phyloP scores from a whole-genome alignment of 768 basidiomycete genomes.

The Mycena pura region DNA sequence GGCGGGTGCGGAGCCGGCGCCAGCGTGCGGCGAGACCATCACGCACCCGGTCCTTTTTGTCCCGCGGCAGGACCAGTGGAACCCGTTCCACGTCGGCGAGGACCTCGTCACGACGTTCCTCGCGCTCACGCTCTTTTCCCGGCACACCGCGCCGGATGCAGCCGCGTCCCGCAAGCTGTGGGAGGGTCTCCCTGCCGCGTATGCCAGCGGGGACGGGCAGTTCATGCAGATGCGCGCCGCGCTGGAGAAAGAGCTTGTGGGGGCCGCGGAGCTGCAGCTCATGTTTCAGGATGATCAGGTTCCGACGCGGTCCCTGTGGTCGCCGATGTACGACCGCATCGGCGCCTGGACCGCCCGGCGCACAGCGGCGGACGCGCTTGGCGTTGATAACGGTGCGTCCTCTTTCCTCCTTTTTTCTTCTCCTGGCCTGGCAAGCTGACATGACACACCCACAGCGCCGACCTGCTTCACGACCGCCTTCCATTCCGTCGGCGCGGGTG shows the following conservation, averaged over 20 bases:
- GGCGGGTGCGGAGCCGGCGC: not conserved
- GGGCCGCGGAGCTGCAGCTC: slow-evolving; percentile 18
- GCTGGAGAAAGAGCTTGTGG: not conserved
- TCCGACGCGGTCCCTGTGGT: slow-evolving; percentile 17
- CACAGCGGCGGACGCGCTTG: slow-evolving; percentile 17
- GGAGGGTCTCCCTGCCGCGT: not conserved
- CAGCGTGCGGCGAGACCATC: slow-evolving; percentile 1
- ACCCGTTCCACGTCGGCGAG: slow-evolving; percentile 30
- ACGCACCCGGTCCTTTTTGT: slow-evolving; percentile 26
- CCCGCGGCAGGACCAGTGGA: slow-evolving; percentile 26
- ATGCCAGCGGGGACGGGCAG: not conserved
- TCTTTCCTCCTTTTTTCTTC: not conserved
- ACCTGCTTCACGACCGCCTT: slow-evolving; percentile 21
- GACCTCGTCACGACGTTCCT: slow-evolving; percentile 30
- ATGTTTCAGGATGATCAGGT: slow-evolving; percentile 19
- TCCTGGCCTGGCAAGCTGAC: too few relatives aligned
- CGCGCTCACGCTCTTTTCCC: slow-evolving; percentile 22
- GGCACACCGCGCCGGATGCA: not conserved
- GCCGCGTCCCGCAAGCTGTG: not conserved
- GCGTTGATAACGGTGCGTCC: slow-evolving; percentile 5
- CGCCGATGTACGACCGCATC: slow-evolving; percentile 23
- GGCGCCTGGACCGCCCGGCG: slow-evolving; percentile 16
- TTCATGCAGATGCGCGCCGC: not conserved
- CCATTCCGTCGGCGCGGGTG: slow-evolving; percentile 29
- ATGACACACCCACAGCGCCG: not conserved